Evolutionary conservation across 257 asterid genomes (phyloP), one percentile per base, ranked within the genome.

Genomic region (Echium plantagineum): DNA sequence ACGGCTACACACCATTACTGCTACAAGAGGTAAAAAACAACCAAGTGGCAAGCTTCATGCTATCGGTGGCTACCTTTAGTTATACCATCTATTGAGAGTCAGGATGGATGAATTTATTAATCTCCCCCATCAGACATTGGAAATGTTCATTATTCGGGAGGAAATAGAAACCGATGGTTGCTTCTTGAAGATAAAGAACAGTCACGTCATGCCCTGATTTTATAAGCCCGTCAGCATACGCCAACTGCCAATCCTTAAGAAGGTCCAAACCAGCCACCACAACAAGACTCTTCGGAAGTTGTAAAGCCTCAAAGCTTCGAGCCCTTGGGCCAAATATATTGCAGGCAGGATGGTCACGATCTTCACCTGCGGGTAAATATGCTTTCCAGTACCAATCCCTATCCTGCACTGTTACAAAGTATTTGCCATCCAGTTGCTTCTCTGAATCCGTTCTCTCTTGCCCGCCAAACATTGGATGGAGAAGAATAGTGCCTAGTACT

Each of bases 331-430:
- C 96, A 5, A 85, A 85, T 13, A 81, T 85, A 21, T 88, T 88
- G 62, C 95, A 88, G 0, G 96, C 95, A 0, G 96, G 96, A 63
- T 88, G 96, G 57, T 88, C 95, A 30, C 96, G 67, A 61, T 85
- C 90, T 28, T 83, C 89, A 7, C 94, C 90, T 59, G 80, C 83
- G 0, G 96, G 96, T 22, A 88, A 38, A 66, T 81, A 88, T 0
- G 96, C 96, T 32, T 93, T 62, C 96, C 96, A 88, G 53, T 88
- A 88, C 94, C 96, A 88, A 72, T 88, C 96, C 55, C 94, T 60
- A 20, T 88, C 96, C 35, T 78, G 90, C 54, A 88, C 59, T 21
- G 74, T 75, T 4, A 88, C 96, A 31, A 88, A 85, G 73, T 83
- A 88, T 42, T 81, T 78, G 28, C 96, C 96, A 7, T 88, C 96